Evolutionary conservation across 768 basidiomycete genomes (phyloP).

Genomic region (Albatrellus ellisii): DNA sequence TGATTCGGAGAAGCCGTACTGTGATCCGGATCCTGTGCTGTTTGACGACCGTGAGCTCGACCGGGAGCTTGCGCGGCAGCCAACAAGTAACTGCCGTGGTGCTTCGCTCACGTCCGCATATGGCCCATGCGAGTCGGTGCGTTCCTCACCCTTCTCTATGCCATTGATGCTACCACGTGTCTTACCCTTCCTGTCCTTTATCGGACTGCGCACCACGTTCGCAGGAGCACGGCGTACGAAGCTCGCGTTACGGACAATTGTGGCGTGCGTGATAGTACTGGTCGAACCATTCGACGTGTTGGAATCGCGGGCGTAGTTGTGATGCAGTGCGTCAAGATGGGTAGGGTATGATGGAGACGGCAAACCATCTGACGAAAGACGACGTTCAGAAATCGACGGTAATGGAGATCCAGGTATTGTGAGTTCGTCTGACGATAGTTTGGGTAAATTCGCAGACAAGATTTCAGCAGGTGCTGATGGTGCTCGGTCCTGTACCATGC

Average conservation of each 20-base stretch:
- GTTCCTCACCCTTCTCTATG: slow-evolving; percentile 3
- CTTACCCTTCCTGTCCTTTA: slow-evolving; percentile 5
- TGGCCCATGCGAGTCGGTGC: background rate
- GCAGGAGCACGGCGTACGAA: slow-evolving; percentile 12
- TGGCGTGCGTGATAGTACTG: slow-evolving; percentile 12
- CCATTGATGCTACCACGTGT: background rate
- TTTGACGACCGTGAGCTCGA: slow-evolving; percentile 4
- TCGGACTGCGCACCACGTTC: slow-evolving; percentile 6
- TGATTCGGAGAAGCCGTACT: slow-evolving; percentile 7
- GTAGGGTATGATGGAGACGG: background rate
- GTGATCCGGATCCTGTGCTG: background rate
- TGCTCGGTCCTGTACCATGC: slow-evolving; percentile 13
- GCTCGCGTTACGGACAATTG: slow-evolving; percentile 13
- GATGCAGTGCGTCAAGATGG: background rate
- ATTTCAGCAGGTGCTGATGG: background rate
- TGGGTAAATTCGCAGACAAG: background rate
- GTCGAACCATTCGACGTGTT: slow-evolving; percentile 3
- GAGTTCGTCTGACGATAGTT: slow-evolving; percentile 1
- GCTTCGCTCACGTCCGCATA: background rate
- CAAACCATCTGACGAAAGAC: background rate
- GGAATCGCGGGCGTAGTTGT: background rate
- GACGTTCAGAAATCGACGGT: background rate
- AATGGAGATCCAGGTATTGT: background rate
- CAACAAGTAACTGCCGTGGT: background rate
- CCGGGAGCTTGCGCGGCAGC: background rate